Evolutionary conservation across 306 rosid genomes (phyloP), one percentile per base, ranked within the genome.

Genomic region (Ormosia semicastrata): DNA sequence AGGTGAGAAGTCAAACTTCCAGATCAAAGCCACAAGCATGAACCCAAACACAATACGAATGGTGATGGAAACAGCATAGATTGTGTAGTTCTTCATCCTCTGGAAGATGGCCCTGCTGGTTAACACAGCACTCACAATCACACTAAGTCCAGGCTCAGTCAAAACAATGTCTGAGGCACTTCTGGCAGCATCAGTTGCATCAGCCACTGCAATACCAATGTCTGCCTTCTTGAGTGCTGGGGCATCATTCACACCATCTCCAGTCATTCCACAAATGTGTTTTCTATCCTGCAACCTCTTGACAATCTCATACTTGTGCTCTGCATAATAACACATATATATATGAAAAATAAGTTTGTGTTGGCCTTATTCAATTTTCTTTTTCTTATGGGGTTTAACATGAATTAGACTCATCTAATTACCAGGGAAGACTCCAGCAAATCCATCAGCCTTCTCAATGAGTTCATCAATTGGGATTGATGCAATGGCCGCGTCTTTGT

Each of bases 351-450:
- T 49, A 12, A 49, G 71, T 36, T 13, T 49, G 32, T 58, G 24
- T n/a, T 29, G 14, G 18, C 24, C 5, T 47, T 3, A 37, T 52
- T 14, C 6, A 3, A 11, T 18, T 57, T 29, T 37, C 12, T 7
- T 44, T 32, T 37, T 9, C 2, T 59, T 59, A 3, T 0, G 37
- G 11, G 13, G n/a, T 46, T 56, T 41, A 52, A 56, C 57, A 34
- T 46, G 15, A 9, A 24, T 52, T 65, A 71, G 58, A 36, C 77
- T 70, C 36, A 6, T 46, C 6, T 84, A 6, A 18, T 87, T 91
- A 94, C 98, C 98, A 1, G 98, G 98, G 85, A 94, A 94, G 79
- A 94, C 98, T 67, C 98, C 98, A 2, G 98, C 98, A 75, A 94
- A 94, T 53, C 98, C 98, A 76, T 94, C 98, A 39, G 98, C 98